Conservation (phyloP, 495 filamentous ascomycete genomes). For the Lasiosphaeria hispida region DNA sequence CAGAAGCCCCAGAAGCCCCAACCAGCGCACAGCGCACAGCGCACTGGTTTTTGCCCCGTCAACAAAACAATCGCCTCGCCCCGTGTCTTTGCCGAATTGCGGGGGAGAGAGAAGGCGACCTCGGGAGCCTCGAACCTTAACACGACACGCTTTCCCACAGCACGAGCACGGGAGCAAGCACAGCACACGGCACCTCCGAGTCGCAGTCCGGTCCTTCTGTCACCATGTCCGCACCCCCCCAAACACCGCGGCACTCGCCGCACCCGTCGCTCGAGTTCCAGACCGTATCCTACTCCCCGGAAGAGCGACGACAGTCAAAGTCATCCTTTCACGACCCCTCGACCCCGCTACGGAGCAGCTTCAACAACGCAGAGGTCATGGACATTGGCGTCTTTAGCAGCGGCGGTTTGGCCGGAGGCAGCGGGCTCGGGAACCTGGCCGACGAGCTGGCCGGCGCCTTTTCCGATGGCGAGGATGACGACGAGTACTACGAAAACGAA, state of each 20-base stretch:
- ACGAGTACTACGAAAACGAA: slow-evolving; percentile 58
- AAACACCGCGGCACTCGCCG: slow-evolving; percentile 64
- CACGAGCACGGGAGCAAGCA: too few species aligned
- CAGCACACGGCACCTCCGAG: neutral
- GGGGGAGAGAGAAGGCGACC: neutral
- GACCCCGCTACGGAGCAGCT: slow-evolving; percentile 54
- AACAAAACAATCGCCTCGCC: neutral
- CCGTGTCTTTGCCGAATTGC: neutral
- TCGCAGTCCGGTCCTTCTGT: neutral
- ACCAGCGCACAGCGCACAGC: neutral
- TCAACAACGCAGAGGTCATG: slow-evolving; percentile 45
- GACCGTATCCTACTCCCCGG: slow-evolving; percentile 41
- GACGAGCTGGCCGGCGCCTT: slow-evolving; percentile 70
- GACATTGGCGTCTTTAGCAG: slow-evolving; percentile 51
- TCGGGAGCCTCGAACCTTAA: neutral
- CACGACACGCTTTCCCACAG: neutral
- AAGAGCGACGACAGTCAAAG: slow-evolving; percentile 51
- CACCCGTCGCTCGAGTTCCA: slow-evolving; percentile 63
- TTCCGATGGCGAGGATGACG: slow-evolving; percentile 56
- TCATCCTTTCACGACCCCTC: slow-evolving; percentile 63
- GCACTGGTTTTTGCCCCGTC: neutral
- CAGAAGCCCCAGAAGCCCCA: too few species aligned
- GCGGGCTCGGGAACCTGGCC: slow-evolving; percentile 77
- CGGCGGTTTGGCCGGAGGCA: slow-evolving; percentile 38
- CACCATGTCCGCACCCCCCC: slow-evolving; percentile 50